Evolutionary conservation across 306 rosid genomes (phyloP).

Genomic region (Trifolium repens): DNA sequence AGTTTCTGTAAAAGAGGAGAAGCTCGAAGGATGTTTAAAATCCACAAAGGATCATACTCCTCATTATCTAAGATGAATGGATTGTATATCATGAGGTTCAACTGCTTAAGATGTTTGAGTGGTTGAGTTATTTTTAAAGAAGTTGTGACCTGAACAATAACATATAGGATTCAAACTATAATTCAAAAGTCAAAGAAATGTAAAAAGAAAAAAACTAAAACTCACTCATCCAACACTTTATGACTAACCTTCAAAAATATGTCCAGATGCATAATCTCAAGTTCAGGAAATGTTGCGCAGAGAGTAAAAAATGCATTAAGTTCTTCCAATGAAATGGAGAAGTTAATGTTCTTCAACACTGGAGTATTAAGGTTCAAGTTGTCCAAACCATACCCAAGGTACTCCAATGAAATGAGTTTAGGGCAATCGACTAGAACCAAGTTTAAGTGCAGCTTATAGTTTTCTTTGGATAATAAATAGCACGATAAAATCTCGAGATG

Average conservation of each 20-base stretch:
- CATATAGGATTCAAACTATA: neutral
- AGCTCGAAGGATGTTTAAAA: neutral
- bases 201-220: neutral
- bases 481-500: neutral
- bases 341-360: neutral
- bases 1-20: constrained; percentile 13
- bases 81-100: neutral
- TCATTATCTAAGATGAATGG: neutral
- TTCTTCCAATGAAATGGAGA: neutral
- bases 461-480: fast-evolving
- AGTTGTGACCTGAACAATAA: neutral
- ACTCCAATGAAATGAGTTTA: neutral
- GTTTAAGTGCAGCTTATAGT: neutral
- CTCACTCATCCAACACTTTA: neutral
- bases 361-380: neutral
- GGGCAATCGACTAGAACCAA: neutral
- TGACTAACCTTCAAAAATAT: neutral
- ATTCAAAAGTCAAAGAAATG: neutral
- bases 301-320: neutral
- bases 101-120: constrained; percentile 3
- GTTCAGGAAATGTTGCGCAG: neutral
- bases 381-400: too few relatives aligned
- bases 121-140: neutral
- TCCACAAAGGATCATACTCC: neutral
- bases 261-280: neutral